Evolutionary conservation across 2,329 filamentous ascomycete genomes (phyloP).

Genomic region (Trichophyton benhamiae): DNA sequence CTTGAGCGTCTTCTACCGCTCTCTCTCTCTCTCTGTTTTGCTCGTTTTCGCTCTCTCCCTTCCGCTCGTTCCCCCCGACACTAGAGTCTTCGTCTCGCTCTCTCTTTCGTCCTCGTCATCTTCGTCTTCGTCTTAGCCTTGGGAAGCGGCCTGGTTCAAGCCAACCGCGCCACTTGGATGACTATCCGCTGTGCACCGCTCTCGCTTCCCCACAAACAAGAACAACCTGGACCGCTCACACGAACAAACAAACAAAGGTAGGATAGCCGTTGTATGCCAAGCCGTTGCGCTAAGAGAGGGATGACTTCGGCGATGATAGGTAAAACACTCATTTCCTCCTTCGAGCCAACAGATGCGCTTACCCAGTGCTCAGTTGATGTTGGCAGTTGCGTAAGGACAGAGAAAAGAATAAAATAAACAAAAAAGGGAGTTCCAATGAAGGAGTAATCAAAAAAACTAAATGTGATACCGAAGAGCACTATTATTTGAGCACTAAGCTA

Average conservation of each 20-base stretch:
- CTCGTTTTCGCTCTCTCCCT: background rate
- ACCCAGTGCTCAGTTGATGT: background rate
- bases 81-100: background rate
- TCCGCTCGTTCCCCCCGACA: background rate
- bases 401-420: too few species aligned
- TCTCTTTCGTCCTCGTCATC: background rate
- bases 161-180: background rate
- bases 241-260: constrained; percentile 1
- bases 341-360: background rate
- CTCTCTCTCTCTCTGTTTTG: background rate
- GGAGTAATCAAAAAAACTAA: background rate
- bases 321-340: background rate
- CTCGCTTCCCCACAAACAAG: background rate
- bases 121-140: background rate
- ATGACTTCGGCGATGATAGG: background rate
- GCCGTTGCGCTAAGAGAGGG: background rate
- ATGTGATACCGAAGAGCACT: background rate
- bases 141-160: background rate
- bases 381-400: background rate
- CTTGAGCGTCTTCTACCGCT: too few species aligned
- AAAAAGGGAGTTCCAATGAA: too few species aligned
- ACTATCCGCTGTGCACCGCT: background rate
- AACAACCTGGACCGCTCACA: background rate
- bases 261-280: constrained; percentile 1
- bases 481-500: background rate